A percentile compares a stretch with the other conserved stretches of the same genome.
These are phyloP conservation scores for Phytophthora kernoviae DNA, from an alignment of 352 stramenopile species.

Conservation along the genomic window DNA sequence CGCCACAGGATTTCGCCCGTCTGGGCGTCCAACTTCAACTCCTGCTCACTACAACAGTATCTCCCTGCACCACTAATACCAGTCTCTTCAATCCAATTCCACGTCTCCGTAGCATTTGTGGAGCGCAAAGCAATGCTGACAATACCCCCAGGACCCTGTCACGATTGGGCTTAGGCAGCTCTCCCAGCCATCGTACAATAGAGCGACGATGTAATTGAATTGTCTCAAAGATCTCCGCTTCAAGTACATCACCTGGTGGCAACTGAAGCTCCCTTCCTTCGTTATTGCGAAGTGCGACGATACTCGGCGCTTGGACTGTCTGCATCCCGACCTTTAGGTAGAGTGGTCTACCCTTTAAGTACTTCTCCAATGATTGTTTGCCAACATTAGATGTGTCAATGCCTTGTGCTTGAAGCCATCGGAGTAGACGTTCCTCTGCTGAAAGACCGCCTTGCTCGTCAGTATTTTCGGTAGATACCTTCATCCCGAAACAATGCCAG, in stretches of 20 bases:
- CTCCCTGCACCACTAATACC: slow-evolving; percentile 60
- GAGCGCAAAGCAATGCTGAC: slow-evolving; percentile 79
- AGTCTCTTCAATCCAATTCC: slow-evolving; percentile 70
- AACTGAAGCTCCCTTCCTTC: slow-evolving; percentile 70
- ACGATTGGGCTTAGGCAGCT: slow-evolving; percentile 30
- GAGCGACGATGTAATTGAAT: slow-evolving; percentile 82
- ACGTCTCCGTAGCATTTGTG: slow-evolving; percentile 51
- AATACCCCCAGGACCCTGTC: slow-evolving; percentile 65
- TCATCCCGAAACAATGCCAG: slow-evolving; percentile 92
- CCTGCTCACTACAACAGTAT: slow-evolving; percentile 73
- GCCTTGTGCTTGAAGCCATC: slow-evolving; percentile 90
- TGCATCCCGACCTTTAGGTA: slow-evolving; percentile 91
- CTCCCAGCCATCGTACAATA: slow-evolving; percentile 74
- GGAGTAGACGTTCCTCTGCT: slow-evolving; percentile 79
- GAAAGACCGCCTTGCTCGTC: slow-evolving; percentile 54
- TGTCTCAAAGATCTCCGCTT: slow-evolving; percentile 87
- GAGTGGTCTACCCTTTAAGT: slow-evolving; percentile 81
- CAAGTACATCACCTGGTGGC: slow-evolving; percentile 81
- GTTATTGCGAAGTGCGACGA: slow-evolving; percentile 60
- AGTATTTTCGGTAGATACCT: slow-evolving; percentile 56
- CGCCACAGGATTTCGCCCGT: slow-evolving; percentile 91
- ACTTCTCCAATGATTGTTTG: slow-evolving; percentile 85
- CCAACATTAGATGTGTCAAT: slow-evolving; percentile 88
- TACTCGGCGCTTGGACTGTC: slow-evolving; percentile 86
- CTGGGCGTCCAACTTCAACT: slow-evolving; percentile 88